Conservation (phyloP, 192 early-diverging fungal genomes). For the Dissophora ornata region DNA sequence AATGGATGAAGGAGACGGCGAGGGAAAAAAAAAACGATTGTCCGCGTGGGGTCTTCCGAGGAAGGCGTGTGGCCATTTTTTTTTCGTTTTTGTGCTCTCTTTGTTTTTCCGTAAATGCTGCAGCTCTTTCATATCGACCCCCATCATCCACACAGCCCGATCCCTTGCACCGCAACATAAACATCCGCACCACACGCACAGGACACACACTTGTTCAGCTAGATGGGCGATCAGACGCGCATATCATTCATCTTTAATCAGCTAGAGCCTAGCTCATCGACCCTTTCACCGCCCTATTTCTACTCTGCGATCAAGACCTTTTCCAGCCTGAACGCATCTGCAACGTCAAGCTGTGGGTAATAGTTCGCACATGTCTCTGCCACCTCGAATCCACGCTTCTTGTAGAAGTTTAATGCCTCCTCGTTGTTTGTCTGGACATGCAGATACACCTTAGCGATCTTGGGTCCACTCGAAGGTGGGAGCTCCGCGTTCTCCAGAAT, state of each 20-base stretch:
- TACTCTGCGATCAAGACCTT: slow-evolving; percentile 41
- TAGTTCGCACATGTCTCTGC: slow-evolving; percentile 72
- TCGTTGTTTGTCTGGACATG: slow-evolving; percentile 90
- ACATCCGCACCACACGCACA: too few species aligned
- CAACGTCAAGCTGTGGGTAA: slow-evolving; percentile 86
- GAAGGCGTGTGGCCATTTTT: too few species aligned
- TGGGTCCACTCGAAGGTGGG: slow-evolving; percentile 53
- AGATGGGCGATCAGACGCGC: too few species aligned
- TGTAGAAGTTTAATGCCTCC: slow-evolving; percentile 86
- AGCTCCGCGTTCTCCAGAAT: slow-evolving; percentile 63
- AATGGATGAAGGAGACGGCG: slow-evolving; percentile 1
- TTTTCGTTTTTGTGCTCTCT: too few species aligned
- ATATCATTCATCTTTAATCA: too few species aligned
- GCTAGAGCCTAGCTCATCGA: too few species aligned
- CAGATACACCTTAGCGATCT: slow-evolving; percentile 71
- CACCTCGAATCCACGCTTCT: slow-evolving; percentile 78
- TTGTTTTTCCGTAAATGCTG: too few species aligned
- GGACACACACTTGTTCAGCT: too few species aligned
- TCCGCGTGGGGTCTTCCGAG: background rate
- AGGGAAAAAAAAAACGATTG: background rate
- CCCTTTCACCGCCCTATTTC: too few species aligned
- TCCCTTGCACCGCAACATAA: background rate
- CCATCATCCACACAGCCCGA: too few species aligned
- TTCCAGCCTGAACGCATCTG: slow-evolving; percentile 79
- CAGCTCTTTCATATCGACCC: too few species aligned